These are phyloP conservation scores for Hyaloscypha finlandica DNA, from an alignment of 495 filamentous ascomycete species.

Conservation along the genomic window DNA sequence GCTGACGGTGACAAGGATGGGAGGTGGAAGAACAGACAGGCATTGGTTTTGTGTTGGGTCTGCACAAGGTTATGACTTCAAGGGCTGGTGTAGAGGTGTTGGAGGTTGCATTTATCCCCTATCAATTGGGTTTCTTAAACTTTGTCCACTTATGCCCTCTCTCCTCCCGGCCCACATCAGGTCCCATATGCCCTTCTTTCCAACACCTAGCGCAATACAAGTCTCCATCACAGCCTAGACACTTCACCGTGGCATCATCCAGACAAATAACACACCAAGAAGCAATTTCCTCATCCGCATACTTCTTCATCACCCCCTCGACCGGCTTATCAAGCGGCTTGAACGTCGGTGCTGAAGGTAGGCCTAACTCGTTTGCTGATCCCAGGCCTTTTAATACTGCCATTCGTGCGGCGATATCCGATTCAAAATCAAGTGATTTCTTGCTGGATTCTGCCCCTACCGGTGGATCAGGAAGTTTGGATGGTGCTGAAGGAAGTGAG, in stretches of 20 bases:
- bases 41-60: no score
- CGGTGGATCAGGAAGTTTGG: slow-evolving; percentile 18
- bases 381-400: slow-evolving; percentile 21
- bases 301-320: slow-evolving; percentile 36
- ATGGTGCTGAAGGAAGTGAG: slow-evolving; percentile 31
- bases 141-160: slow-evolving; percentile 44
- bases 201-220: slow-evolving; percentile 68
- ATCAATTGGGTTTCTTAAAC: slow-evolving; percentile 28
- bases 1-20: no score
- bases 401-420: slow-evolving; percentile 26
- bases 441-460: background rate
- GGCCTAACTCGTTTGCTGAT: slow-evolving; percentile 36
- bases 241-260: slow-evolving; percentile 63
- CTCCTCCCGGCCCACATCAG: slow-evolving; percentile 57
- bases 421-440: slow-evolving; percentile 29
- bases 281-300: slow-evolving; percentile 63
- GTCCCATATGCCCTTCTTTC: slow-evolving; percentile 67
- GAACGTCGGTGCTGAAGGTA: slow-evolving; percentile 59
- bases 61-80: background rate
- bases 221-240: slow-evolving; percentile 64
- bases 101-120: background rate
- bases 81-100: background rate
- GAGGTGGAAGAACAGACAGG: no score
- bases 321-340: slow-evolving; percentile 43
- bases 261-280: slow-evolving; percentile 73